These are phyloP conservation scores for Posidonia australis DNA, from an alignment of 106 monocot species.

Conservation along the genomic window DNA sequence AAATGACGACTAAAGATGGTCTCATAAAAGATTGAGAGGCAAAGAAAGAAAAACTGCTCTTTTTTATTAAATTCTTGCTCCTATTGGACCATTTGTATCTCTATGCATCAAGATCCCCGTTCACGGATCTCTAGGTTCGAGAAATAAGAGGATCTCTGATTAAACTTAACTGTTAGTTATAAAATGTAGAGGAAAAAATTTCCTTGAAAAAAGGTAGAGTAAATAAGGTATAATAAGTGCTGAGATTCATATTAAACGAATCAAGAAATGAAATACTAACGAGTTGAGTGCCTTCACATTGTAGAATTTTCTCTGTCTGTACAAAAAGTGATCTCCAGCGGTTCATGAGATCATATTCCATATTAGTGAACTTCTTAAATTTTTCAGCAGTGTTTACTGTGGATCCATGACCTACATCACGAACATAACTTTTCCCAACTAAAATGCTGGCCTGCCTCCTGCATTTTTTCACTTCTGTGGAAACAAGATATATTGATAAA, in stretches of 20 bases:
- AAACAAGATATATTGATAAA: slow-evolving; percentile 2
- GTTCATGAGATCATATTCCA: slow-evolving; percentile 46
- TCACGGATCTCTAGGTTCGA: too few species aligned
- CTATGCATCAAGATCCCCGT: too few species aligned
- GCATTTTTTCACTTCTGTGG: slow-evolving; percentile 38
- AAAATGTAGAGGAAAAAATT: background rate
- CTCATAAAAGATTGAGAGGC: background rate
- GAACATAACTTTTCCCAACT: slow-evolving; percentile 17
- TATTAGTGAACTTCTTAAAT: slow-evolving; percentile 13
- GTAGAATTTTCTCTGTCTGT: slow-evolving; percentile 33
- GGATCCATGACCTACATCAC: slow-evolving; percentile 4
- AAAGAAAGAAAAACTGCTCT: background rate
- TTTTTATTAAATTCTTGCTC: background rate
- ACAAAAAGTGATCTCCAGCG: slow-evolving; percentile 49
- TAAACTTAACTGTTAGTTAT: background rate
- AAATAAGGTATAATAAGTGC: background rate
- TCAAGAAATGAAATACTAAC: slow-evolving; percentile 26
- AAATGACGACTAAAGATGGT: background rate
- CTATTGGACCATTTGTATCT: too few species aligned
- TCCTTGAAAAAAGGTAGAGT: background rate
- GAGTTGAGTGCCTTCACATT: slow-evolving; percentile 34
- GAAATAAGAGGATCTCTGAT: too few species aligned
- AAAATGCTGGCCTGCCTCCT: slow-evolving; percentile 23
- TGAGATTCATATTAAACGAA: background rate
- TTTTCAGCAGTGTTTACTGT: slow-evolving; percentile 8